Evolutionary conservation across 805 yeast genomes (phyloP), one percentile per base, ranked within the genome.

Genomic region (Naumovozyma castellii): DNA sequence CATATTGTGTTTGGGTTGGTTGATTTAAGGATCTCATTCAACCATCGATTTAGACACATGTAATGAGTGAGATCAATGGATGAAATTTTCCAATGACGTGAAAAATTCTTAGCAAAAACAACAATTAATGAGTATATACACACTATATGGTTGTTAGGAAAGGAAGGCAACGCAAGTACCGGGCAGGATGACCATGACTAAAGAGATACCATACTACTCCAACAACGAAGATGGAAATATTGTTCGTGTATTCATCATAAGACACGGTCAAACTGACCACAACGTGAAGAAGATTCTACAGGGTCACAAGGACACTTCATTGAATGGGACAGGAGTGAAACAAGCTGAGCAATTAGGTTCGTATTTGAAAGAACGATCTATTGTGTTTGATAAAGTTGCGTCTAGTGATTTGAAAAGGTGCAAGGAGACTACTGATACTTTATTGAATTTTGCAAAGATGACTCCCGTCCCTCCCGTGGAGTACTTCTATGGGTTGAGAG

Each of bases 221-320:
- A 39, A 44, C 18, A 73, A 71, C 48, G 48, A 50, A 2, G 68
- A 69, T 46, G 50, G 59, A 3, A 46, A 56, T 4, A 48, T 59
- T 6, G 55, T 75, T 2, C 64, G 83, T 18, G 50, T 83, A 2
- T 79, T 80, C 47, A 57, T 84, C 4, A 74, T 85, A 3, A 73
- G 95, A 51, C 95, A 85, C 51, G 95, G 95, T 1, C 92, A 82
- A 56, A 85, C 95, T 0, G 78, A 78, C 41, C 78, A 80, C 59
- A 85, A 85, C 54, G 68, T 69, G 30, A 55, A 71, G 39, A 80
- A 76, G 59, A 80, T 81, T 36, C 59, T 85, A 30, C 95, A 85
- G 59, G 95, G 95, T 1, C 95, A 85, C 53, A 51, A 51, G 34
- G 80, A 85, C 53, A 74, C 78, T 3, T 71, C 75, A 15, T 54